Percentiles rank a stretch among this genome's conserved stretches.
Conservation (phyloP, 169 alveolate species). For the Ichthyophthirius multifiliis region DNA sequence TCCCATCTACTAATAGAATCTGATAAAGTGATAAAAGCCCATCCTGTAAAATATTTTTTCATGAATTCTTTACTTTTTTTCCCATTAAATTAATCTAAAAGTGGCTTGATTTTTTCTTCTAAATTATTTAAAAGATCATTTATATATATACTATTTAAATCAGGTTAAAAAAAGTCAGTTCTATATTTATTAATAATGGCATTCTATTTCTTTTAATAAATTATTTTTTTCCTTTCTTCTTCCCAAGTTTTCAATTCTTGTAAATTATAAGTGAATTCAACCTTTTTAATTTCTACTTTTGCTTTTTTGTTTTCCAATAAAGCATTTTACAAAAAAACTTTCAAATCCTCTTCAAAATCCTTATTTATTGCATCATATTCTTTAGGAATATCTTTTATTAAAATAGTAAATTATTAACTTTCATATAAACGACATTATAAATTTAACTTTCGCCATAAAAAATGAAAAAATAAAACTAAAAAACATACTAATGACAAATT, state of each 20-base stretch:
- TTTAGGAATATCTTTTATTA: background rate
- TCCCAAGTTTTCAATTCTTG: background rate
- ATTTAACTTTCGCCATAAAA: background rate
- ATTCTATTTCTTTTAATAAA: background rate
- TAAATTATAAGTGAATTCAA: background rate
- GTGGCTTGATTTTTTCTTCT: background rate
- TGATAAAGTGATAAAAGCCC: background rate
- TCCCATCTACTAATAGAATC: no score
- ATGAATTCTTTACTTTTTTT: background rate
- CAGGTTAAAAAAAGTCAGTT: background rate
- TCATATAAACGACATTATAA: background rate
- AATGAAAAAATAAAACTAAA: background rate
- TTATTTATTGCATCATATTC: background rate
- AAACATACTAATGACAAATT: background rate
- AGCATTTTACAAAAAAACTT: background rate
- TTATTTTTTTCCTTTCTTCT: background rate
- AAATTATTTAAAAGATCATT: background rate
- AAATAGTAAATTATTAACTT: background rate
- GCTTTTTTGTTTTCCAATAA: background rate
- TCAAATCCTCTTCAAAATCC: background rate
- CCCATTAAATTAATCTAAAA: background rate
- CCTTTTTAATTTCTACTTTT: background rate
- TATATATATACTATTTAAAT: background rate
- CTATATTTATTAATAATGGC: background rate
- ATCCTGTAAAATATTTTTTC: background rate